Evolutionary conservation across 305 asterid genomes (phyloP).

Genomic region (Fraxinus platypoda): DNA sequence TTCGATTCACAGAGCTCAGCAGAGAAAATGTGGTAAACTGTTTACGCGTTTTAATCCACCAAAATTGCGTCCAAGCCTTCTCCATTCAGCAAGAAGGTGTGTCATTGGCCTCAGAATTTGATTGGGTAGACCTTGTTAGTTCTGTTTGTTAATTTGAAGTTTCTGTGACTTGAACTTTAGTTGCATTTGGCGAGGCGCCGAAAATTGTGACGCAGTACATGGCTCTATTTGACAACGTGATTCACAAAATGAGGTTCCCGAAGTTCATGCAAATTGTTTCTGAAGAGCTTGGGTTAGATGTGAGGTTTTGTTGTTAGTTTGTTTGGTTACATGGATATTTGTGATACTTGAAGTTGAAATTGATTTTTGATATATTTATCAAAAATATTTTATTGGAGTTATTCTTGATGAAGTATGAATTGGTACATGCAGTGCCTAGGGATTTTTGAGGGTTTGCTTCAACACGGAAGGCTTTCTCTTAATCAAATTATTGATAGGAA

Average conservation of each 20-base stretch:
- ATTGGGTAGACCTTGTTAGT: background rate
- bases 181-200: conserved; percentile 55
- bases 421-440: conserved; percentile 49
- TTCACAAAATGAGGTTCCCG: conserved; percentile 69
- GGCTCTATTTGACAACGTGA: conserved; percentile 63
- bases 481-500: conserved; percentile 61
- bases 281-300: conserved; percentile 68
- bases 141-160: background rate
- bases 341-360: conserved; percentile 15
- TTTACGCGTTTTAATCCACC: conserved; percentile 77
- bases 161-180: conserved; percentile 27
- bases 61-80: conserved; percentile 83
- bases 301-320: conserved; percentile 29
- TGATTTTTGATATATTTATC: background rate
- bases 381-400: background rate
- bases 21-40: conserved; percentile 57
- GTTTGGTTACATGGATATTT: conserved; percentile 4
- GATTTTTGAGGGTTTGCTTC: conserved; percentile 68
- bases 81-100: conserved; percentile 52
- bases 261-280: conserved; percentile 71
- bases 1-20: conserved; percentile 55
- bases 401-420: background rate
- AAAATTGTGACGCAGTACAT: conserved; percentile 52
- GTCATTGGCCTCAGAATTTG: background rate
- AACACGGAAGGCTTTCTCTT: conserved; percentile 84